Evolutionary conservation across 2,329 filamentous ascomycete species (phyloP).

Genomic region (Hysterium pulicare): DNA sequence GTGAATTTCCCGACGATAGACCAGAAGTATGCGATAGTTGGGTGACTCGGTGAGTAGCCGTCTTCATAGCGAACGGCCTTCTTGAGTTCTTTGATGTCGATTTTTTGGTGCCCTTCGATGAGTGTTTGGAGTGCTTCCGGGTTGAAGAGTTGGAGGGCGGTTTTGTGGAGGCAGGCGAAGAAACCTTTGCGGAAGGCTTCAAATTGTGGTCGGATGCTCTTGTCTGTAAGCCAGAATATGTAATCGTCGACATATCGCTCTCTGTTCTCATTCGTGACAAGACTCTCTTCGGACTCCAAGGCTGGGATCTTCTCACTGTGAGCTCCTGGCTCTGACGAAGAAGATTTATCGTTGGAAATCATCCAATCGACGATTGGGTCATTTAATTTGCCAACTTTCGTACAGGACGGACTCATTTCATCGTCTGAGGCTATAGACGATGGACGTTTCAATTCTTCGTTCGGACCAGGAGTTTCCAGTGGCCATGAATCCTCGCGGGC

Average conservation of each 20-base stretch:
- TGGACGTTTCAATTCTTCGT: slow-evolving; percentile 55
- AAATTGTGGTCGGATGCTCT: slow-evolving; percentile 74
- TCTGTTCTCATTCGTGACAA: slow-evolving; percentile 81
- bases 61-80: slow-evolving; percentile 71
- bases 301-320: neutral
- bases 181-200: slow-evolving; percentile 81
- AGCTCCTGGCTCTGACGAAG: neutral
- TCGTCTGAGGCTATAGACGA: slow-evolving; percentile 21
- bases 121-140: slow-evolving; percentile 64
- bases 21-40: slow-evolving; percentile 79
- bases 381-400: neutral
- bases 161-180: slow-evolving; percentile 66
- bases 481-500: neutral
- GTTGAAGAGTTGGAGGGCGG: slow-evolving; percentile 55
- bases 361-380: neutral
- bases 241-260: slow-evolving; percentile 79
- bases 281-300: slow-evolving; percentile 53
- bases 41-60: slow-evolving; percentile 69
- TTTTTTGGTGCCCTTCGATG: slow-evolving; percentile 78
- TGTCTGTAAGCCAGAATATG: slow-evolving; percentile 74
- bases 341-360: neutral
- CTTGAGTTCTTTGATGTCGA: slow-evolving; percentile 72
- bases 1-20: slow-evolving; percentile 66
- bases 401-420: neutral
- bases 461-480: too few relatives aligned